Conservation (phyloP, 2,329 filamentous ascomycete genomes). For the Penicillium sp. region DNA sequence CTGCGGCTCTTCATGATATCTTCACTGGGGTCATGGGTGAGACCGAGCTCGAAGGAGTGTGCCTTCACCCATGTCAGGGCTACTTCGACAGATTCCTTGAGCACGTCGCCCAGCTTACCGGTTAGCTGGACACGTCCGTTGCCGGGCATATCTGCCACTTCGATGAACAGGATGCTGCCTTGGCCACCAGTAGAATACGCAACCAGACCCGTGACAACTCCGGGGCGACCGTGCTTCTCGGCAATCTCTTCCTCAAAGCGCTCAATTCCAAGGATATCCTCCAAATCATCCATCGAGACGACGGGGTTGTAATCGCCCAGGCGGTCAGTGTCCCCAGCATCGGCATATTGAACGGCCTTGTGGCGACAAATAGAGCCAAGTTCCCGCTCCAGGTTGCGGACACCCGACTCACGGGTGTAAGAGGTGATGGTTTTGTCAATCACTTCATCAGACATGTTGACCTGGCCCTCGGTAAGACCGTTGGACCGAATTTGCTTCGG, state of each 20-base stretch:
- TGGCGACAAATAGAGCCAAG: constrained; percentile 90
- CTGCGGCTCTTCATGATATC: constrained; percentile 95
- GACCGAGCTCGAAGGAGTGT: constrained; percentile 84
- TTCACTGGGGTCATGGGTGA: constrained; percentile 75
- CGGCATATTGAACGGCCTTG: constrained; percentile 92
- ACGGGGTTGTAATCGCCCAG: constrained; percentile 69
- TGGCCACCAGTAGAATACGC: constrained; percentile 91
- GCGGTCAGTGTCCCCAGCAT: constrained; percentile 73
- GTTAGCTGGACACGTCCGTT: constrained; percentile 90
- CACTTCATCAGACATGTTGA: constrained; percentile 76
- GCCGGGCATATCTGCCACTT: constrained; percentile 96
- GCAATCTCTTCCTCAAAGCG: constrained; percentile 95
- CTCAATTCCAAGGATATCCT: constrained; percentile 87
- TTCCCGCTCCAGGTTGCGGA: constrained; percentile 93
- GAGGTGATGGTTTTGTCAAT: constrained; percentile 93
- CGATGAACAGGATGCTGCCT: constrained; percentile 96
- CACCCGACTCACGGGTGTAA: constrained; percentile 94
- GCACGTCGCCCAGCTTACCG: constrained; percentile 90
- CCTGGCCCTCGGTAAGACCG: constrained; percentile 72
- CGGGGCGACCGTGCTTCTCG: constrained; percentile 76
- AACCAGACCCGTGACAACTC: constrained; percentile 92
- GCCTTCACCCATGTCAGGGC: constrained; percentile 96
- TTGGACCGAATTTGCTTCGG: constrained; percentile 94
- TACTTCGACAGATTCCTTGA: constrained; percentile 96
- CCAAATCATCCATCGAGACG: constrained; percentile 76